These are phyloP conservation scores for Baeospora myosura DNA, from an alignment of 1,284 basidiomycete genomes.

Conservation along the genomic window DNA sequence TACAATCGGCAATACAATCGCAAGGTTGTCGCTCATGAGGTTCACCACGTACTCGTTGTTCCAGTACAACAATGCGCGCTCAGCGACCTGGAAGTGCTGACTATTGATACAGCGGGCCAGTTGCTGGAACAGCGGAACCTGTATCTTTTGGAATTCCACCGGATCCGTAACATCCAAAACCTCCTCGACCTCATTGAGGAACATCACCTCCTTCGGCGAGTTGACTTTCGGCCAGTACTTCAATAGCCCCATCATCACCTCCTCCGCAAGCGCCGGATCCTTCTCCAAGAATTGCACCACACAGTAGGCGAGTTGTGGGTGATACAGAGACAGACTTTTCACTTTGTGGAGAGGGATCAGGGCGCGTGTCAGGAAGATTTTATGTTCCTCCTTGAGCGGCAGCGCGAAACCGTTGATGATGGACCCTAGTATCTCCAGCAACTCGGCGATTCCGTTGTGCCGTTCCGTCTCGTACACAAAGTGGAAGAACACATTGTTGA, in stretches of 20 bases:
- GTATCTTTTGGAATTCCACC: conserved; percentile 94
- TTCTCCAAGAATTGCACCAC: conserved; percentile 99
- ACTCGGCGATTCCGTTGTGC: conserved; percentile 98
- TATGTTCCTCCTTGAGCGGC: conserved; percentile 99
- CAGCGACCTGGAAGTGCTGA: conserved; percentile 98
- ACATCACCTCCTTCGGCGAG: conserved; percentile 99
- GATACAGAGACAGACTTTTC: conserved; percentile 93
- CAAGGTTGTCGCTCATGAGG: conserved; percentile 95
- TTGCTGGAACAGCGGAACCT: conserved; percentile 90
- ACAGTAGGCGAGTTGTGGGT: conserved; percentile 97
- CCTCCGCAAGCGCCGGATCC: conserved; percentile 87
- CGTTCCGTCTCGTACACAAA: conserved; percentile 99
- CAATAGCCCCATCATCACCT: conserved; percentile 91
- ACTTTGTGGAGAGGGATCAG: conserved; percentile 97
- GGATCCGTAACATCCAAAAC: conserved; percentile 98
- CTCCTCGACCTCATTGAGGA: conserved; percentile 98
- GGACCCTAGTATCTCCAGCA: conserved; percentile 96
- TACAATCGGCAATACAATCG: conserved; percentile 88
- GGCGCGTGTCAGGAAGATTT: conserved; percentile 94
- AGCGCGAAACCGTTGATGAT: conserved; percentile 99
- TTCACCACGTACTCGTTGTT: conserved; percentile 99
- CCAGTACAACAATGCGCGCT: conserved; percentile 92
- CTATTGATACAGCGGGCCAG: conserved; percentile 96
- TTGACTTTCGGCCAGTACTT: conserved; percentile 99
- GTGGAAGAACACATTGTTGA: conserved; percentile 99